Conservation (phyloP, 2,329 filamentous ascomycete species). For the Trichothecium roseum region DNA sequence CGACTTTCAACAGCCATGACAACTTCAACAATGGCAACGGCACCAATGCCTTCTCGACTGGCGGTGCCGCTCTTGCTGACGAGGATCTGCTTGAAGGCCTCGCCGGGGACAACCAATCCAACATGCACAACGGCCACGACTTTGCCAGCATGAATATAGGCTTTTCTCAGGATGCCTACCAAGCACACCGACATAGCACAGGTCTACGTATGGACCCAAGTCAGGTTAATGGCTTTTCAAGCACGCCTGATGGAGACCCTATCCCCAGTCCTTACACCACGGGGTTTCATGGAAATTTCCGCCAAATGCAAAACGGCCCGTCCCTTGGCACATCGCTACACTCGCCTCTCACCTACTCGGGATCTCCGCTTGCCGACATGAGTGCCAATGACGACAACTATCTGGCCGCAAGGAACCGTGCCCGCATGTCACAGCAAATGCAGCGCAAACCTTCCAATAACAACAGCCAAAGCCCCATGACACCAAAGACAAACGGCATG, state of each 20-base stretch:
- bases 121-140: conserved; percentile 40
- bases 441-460: conserved; percentile 67
- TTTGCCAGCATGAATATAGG: conserved; percentile 49
- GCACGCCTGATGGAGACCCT: conserved; percentile 82
- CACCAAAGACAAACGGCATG: conserved; percentile 73
- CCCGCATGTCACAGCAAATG: conserved; percentile 51
- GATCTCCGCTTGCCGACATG: conserved; percentile 33
- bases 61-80: conserved; percentile 71
- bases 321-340: conserved; percentile 41
- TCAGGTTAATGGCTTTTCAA: conserved; percentile 74
- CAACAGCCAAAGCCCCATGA: conserved; percentile 68
- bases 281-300: conserved; percentile 72
- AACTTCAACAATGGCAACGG: conserved; percentile 52
- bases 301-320: conserved; percentile 52
- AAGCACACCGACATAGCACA: conserved; percentile 42
- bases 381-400: conserved; percentile 45
- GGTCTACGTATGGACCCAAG: conserved; percentile 53
- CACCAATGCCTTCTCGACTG: conserved; percentile 64
- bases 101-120: conserved; percentile 31
- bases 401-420: conserved; percentile 50
- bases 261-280: conserved; percentile 84
- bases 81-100: conserved; percentile 79
- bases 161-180: conserved; percentile 43
- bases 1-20: conserved; percentile 32
- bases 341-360: conserved; percentile 28